phyloP scores from a whole-genome alignment of 306 rosid genomes.

The Clitoria ternatea region DNA sequence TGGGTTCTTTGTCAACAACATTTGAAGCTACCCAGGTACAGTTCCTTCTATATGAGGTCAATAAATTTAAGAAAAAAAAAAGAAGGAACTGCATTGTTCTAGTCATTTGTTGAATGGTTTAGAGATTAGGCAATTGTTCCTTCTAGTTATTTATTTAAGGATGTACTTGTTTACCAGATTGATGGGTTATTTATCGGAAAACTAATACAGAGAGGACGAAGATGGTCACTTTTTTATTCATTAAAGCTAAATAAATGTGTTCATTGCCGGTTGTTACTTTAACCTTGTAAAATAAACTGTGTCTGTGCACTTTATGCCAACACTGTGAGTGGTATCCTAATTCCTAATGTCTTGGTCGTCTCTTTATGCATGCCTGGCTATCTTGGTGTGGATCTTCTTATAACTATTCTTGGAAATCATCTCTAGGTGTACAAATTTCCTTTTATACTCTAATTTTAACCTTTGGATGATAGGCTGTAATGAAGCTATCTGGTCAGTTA shows the following conservation, averaged over 20 bases:
- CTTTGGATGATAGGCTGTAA: slow-evolving; percentile 50
- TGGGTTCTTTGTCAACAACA: slow-evolving; percentile 84
- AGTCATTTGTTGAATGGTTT: background rate
- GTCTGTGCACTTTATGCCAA: background rate
- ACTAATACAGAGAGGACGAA: background rate
- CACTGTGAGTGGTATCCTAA: background rate
- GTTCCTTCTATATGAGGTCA: background rate
- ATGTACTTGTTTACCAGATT: background rate
- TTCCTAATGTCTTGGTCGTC: background rate
- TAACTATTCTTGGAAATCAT: background rate
- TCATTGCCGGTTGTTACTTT: background rate
- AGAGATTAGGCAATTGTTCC: background rate
- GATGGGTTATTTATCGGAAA: background rate
- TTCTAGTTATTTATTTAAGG: background rate
- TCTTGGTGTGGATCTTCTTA: slow-evolving; percentile 6
- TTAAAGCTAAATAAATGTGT: background rate
- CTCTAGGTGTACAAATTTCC: background rate
- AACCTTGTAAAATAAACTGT: background rate
- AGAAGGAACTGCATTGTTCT: background rate
- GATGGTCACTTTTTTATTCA: background rate
- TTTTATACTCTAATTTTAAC: slow-evolving; percentile 9
- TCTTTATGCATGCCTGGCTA: background rate
- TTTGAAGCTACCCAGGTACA: slow-evolving; percentile 86
- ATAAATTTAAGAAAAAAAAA: background rate
- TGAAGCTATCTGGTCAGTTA: slow-evolving; percentile 51